phyloP scores from a whole-genome alignment of 2,329 filamentous ascomycete genomes.

The Chaetothyriales sp. region DNA sequence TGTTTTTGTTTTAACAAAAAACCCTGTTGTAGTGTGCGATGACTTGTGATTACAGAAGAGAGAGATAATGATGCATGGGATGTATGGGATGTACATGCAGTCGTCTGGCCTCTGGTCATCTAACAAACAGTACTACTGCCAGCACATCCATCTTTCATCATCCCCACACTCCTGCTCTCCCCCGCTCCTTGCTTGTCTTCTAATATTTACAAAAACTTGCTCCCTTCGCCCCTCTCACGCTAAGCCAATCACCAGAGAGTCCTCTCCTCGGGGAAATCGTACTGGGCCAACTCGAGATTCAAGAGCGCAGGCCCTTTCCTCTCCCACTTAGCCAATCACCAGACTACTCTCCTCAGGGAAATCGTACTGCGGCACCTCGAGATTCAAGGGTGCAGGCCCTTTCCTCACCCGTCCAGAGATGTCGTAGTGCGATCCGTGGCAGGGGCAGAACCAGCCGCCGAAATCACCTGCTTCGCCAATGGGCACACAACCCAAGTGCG shows the following conservation, averaged over 20 bases:
- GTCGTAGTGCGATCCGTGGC: constrained; percentile 99
- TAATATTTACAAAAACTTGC: constrained; percentile 12
- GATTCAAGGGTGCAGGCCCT: constrained; percentile 92
- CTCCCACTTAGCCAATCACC: constrained; percentile 67
- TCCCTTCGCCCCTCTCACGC: constrained; percentile 10
- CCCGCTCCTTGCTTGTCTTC: constrained; percentile 4
- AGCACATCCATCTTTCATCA: not conserved
- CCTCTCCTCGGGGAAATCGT: constrained; percentile 84
- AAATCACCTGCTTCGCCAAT: constrained; percentile 97
- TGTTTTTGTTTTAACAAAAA: no score
- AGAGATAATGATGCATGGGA: no score
- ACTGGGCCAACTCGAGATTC: constrained; percentile 87
- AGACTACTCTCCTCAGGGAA: constrained; percentile 84
- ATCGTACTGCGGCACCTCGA: constrained; percentile 84
- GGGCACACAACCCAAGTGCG: constrained; percentile 95
- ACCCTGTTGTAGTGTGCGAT: no score
- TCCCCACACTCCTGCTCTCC: not conserved
- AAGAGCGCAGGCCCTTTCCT: constrained; percentile 59
- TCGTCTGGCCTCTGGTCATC: not conserved
- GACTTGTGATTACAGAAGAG: not conserved
- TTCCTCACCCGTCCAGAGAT: constrained; percentile 97
- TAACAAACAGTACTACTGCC: not conserved
- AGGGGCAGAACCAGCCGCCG: constrained; percentile 99
- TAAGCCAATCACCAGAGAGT: constrained; percentile 91
- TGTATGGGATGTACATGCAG: not conserved